Conservation (phyloP, 306 rosid genomes). For the Prunus kanzakura region DNA sequence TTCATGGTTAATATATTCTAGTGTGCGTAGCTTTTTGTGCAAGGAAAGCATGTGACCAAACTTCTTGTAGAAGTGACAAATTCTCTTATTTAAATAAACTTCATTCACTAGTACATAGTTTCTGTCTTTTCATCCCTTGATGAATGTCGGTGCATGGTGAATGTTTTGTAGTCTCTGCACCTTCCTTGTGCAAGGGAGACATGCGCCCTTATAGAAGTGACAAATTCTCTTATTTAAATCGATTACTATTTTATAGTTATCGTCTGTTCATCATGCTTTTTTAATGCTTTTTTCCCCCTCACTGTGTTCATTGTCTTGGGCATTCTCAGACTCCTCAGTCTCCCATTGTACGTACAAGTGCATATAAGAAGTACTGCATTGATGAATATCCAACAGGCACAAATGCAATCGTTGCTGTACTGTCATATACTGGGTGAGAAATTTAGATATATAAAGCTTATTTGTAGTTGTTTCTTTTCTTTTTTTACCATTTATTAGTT, state of each 20-base stretch:
- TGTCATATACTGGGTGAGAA: conserved; percentile 91
- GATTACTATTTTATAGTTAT: too few relatives aligned
- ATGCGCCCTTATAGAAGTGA: not conserved
- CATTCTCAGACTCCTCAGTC: conserved; percentile 81
- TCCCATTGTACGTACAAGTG: conserved; percentile 82
- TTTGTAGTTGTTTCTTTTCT: not conserved
- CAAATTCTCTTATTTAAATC: not conserved
- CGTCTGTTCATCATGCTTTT: not conserved
- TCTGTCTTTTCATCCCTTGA: not conserved
- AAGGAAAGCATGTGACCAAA: not conserved
- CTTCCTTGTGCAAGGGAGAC: not conserved
- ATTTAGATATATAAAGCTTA: conserved; percentile 1
- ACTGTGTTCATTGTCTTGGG: not conserved
- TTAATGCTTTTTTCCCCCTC: not conserved
- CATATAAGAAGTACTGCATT: conserved; percentile 60
- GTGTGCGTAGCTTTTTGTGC: not conserved
- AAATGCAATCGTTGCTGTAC: conserved; percentile 93
- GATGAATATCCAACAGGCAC: conserved; percentile 93
- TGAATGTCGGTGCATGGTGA: not conserved
- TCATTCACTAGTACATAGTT: not conserved
- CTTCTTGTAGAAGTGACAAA: not conserved
- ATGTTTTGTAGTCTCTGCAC: not conserved
- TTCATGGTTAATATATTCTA: too few relatives aligned
- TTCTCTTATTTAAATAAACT: not conserved
- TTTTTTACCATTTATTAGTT: conserved; percentile 4